These are phyloP conservation scores for Neospora caninum DNA, from an alignment of 169 alveolate species.

Conservation along the genomic window DNA sequence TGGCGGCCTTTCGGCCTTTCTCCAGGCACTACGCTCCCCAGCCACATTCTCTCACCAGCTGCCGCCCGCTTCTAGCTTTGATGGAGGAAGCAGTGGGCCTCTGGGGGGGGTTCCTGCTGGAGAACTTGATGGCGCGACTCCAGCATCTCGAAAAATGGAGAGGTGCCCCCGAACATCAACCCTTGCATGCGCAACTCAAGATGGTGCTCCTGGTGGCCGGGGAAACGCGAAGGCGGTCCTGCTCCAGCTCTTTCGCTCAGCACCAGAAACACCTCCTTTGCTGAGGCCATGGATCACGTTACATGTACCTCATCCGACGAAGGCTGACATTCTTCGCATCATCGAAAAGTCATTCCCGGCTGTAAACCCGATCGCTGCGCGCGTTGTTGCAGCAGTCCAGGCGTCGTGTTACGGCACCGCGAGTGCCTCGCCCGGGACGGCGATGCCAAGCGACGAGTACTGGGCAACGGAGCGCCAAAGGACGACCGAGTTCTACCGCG, in stretches of 20 bases:
- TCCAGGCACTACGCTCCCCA: background rate
- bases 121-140: too few relatives aligned
- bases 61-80: background rate
- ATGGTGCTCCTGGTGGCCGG: background rate
- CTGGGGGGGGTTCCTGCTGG: background rate
- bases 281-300: slow-evolving; percentile 54
- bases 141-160: too few relatives aligned
- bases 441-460: background rate
- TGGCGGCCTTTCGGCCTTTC: slow-evolving; percentile 9
- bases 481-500: background rate
- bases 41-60: background rate
- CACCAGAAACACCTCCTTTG: slow-evolving; percentile 46
- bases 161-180: background rate
- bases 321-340: slow-evolving; percentile 45
- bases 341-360: slow-evolving; percentile 38
- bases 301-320: slow-evolving; percentile 57
- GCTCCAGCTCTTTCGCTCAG: slow-evolving; percentile 40
- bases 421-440: background rate
- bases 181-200: background rate
- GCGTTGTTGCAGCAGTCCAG: slow-evolving; percentile 39
- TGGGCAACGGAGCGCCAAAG: background rate
- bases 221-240: background rate
- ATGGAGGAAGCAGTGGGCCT: background rate
- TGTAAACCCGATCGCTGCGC: slow-evolving; percentile 12
- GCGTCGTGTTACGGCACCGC: slow-evolving; percentile 1